Base-by-base conservation (phyloP, 805 yeast genomes). In the Yarrowia bubula region DNA sequence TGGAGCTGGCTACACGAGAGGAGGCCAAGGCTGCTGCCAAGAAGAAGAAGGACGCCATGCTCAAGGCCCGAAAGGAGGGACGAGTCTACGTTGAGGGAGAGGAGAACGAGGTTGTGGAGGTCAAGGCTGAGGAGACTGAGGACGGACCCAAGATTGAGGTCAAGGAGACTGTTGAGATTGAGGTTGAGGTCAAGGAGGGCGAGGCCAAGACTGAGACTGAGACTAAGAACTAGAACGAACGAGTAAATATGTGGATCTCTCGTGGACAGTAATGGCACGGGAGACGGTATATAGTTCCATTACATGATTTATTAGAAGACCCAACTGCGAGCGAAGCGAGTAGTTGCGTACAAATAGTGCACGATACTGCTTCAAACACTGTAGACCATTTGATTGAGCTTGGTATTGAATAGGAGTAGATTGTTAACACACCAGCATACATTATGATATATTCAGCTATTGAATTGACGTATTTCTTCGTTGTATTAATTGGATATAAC, bases 251-350 rank as follows among this genome's bases (percentile, higher is more conserved):
- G 60, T 38, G 47, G 61, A 55, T 41, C 47, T 55, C 47, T 38
- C 61, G 61, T 55, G 61, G 11, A 31, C 46, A 55, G 61, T 55
- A 55, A 55, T 55, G 61, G 61, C 61, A 55, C 61, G 61, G n/a
- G 61, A 55, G 61, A 39, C 61, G 47, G 61, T 55, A 55, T 55
- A 55, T 55, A 55, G 61, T 55, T 55, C 61, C 61, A 55, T 55
- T 55, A 55, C 61, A 55, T 55, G 61, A 55, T 55, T 55, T 55
- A 55, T 55, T 55, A 38, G 15, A 28, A 32, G n/a, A n/a, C n/a
- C n/a, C n/a, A 15, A 10, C 13, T 8, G 8, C 18, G 48, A 22
- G 48, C 46, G 46, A 7, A 17, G 43, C 43, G 43, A 41, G 43
- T 41, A 18, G 5, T 18, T 42, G 46, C 10, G 17, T 37, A 37